These are phyloP conservation scores for Penicillium sp. DNA, from an alignment of 2,329 filamentous ascomycete species.

Conservation along the genomic window DNA sequence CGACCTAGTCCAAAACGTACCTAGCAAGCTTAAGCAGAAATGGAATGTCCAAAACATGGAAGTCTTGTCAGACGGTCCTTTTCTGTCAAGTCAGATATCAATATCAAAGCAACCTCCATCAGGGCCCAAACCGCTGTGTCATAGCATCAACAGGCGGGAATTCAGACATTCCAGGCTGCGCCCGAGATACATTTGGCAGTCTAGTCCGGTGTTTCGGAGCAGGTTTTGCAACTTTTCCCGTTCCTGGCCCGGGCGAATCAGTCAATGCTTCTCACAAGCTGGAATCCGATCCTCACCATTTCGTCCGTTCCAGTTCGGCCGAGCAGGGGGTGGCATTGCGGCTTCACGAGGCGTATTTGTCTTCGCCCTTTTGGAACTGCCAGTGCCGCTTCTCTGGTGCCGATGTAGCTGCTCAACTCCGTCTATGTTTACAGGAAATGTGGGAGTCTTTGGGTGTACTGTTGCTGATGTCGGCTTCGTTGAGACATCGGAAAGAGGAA, in stretches of 20 bases:
- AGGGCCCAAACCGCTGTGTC: conserved; percentile 24
- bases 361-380: conserved; percentile 31
- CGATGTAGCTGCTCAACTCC: conserved; percentile 39
- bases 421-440: conserved; percentile 24
- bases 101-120: neutral
- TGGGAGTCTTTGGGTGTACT: conserved; percentile 27
- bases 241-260: no score
- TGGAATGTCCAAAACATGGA: no score
- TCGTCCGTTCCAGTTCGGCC: conserved; percentile 18
- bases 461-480: conserved; percentile 4
- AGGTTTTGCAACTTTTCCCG: conserved; percentile 6
- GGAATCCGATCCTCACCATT: conserved; percentile 21
- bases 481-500: neutral
- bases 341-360: conserved; percentile 22
- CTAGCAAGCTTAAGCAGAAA: neutral
- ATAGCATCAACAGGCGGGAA: conserved; percentile 26
- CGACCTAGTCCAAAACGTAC: neutral
- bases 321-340: conserved; percentile 35
- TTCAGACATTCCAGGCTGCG: conserved; percentile 21
- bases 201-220: conserved; percentile 30
- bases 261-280: neutral
- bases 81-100: neutral
- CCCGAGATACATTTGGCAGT: conserved; percentile 21
- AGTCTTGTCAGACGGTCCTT: neutral
- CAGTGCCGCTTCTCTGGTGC: conserved; percentile 41